Evolutionary conservation across 2,329 filamentous ascomycete genomes (phyloP).

Genomic region (Davidsoniella australis): DNA sequence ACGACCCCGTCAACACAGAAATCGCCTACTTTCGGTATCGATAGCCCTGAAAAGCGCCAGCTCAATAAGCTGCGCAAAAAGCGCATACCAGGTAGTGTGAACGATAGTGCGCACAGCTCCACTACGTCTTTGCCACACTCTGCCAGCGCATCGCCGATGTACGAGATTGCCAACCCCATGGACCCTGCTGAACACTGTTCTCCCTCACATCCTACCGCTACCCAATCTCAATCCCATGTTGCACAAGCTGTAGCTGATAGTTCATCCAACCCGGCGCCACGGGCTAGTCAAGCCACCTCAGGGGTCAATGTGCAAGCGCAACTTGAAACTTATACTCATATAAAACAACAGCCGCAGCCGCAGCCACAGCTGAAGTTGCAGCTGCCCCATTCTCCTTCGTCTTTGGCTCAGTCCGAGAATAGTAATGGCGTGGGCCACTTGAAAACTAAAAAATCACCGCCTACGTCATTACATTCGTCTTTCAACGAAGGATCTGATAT

Average conservation of each 20-base stretch:
- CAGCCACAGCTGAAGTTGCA: neutral
- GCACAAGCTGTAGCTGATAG: conserved; percentile 15
- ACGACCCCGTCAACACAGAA: conserved; percentile 24
- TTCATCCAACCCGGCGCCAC: conserved; percentile 30
- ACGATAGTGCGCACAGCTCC: conserved; percentile 82
- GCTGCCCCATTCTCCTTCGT: neutral
- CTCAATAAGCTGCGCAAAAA: conserved; percentile 91
- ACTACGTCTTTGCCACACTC: conserved; percentile 49
- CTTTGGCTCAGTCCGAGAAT: neutral
- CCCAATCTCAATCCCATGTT: too few species aligned
- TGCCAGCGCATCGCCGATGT: conserved; percentile 27
- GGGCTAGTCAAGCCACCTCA: conserved; percentile 27
- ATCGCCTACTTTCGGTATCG: conserved; percentile 43
- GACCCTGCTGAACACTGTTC: conserved; percentile 18
- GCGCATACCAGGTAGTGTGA: conserved; percentile 54
- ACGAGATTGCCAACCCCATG: conserved; percentile 30
- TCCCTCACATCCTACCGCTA: conserved; percentile 2
- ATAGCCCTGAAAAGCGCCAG: conserved; percentile 44
- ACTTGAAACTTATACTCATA: neutral
- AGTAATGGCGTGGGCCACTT: conserved; percentile 20
- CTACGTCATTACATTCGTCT: conserved; percentile 59
- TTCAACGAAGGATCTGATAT: conserved; percentile 69
- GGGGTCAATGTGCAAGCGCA: conserved; percentile 14
- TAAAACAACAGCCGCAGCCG: neutral
- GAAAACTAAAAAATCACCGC: conserved; percentile 54